Percentiles rank a stretch among this genome's conserved stretches.
These are phyloP conservation scores for Debaryomyces sp. DNA, from an alignment of 1,139 yeast species.

Conservation along the genomic window DNA sequence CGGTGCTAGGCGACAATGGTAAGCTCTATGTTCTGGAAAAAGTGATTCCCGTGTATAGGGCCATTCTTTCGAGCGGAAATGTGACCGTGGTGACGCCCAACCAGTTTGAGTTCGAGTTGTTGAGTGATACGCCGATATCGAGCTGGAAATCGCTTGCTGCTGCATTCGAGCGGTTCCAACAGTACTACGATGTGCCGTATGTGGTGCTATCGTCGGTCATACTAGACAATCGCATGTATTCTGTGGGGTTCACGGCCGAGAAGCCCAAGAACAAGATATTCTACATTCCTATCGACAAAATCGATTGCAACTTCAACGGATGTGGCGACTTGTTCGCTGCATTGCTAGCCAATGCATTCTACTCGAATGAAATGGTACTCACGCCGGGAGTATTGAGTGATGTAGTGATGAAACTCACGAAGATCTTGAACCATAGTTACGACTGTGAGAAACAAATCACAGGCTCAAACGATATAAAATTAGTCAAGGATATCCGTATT, in stretches of 20 bases:
- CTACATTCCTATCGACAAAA: slow-evolving; percentile 32
- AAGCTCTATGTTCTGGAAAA: slow-evolving; percentile 36
- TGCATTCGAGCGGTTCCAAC: slow-evolving; percentile 26
- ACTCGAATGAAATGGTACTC: slow-evolving; percentile 21
- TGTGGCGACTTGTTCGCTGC: slow-evolving; percentile 51
- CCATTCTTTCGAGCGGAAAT: slow-evolving; percentile 27
- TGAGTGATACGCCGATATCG: slow-evolving; percentile 25
- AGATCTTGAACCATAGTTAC: slow-evolving; percentile 32
- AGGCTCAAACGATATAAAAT: slow-evolving; percentile 17
- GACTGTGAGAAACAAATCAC: slow-evolving; percentile 23
- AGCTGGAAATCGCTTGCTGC: slow-evolving; percentile 23
- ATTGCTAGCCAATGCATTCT: slow-evolving; percentile 37
- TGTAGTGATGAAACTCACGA: slow-evolving; percentile 31
- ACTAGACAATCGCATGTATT: slow-evolving; percentile 31
- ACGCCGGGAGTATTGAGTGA: slow-evolving; percentile 30
- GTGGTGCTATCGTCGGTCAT: slow-evolving; percentile 40
- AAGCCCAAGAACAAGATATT: slow-evolving; percentile 18
- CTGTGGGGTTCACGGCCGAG: slow-evolving; percentile 32
- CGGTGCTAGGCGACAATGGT: slow-evolving; percentile 46
- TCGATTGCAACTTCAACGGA: slow-evolving; percentile 44
- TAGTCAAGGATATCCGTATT: slow-evolving; percentile 35
- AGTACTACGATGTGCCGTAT: slow-evolving; percentile 25
- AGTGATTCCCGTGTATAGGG: slow-evolving; percentile 32
- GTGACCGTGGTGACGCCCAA: slow-evolving; percentile 42
- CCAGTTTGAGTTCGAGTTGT: slow-evolving; percentile 43